A percentile compares a stretch with the other conserved stretches of the same genome.
Conservation (phyloP, 2,329 filamentous ascomycete species). For the Byssothecium circinans region DNA sequence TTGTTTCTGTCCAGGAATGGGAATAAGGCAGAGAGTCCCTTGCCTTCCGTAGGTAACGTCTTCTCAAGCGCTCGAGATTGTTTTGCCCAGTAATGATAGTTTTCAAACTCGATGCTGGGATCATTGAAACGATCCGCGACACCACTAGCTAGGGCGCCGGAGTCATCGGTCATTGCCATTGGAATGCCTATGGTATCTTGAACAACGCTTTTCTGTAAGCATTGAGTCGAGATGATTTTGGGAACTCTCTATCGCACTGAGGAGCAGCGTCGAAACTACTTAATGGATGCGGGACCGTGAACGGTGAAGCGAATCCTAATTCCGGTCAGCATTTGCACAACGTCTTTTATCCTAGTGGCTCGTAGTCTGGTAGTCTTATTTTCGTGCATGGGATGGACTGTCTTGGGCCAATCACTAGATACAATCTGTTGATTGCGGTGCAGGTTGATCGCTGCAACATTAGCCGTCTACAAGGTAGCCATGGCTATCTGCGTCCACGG, state of each 20-base stretch:
- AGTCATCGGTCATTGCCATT: background rate
- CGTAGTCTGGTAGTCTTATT: too few relatives aligned
- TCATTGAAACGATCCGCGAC: background rate
- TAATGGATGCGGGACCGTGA: background rate
- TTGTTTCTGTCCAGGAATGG: background rate
- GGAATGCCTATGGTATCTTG: background rate
- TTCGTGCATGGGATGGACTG: too few relatives aligned
- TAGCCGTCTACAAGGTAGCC: too few relatives aligned
- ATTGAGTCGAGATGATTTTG: background rate
- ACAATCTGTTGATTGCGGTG: too few relatives aligned
- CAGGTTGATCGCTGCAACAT: too few relatives aligned
- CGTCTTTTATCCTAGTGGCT: too few relatives aligned
- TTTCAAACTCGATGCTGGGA: conserved; percentile 37
- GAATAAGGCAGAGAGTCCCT: background rate
- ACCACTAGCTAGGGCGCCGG: background rate
- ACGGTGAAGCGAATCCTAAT: too few relatives aligned
- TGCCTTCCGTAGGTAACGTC: conserved; percentile 6
- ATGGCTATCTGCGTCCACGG: too few relatives aligned
- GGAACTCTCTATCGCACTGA: background rate
- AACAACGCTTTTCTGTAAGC: too few relatives aligned
- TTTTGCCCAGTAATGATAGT: conserved; percentile 46
- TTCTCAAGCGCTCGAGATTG: conserved; percentile 41
- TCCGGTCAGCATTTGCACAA: too few relatives aligned
- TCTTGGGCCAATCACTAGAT: too few relatives aligned
- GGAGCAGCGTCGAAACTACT: background rate